These are phyloP conservation scores for Vitis riparia DNA, from an alignment of 164 flowering plant genomes.

Conservation along the genomic window DNA sequence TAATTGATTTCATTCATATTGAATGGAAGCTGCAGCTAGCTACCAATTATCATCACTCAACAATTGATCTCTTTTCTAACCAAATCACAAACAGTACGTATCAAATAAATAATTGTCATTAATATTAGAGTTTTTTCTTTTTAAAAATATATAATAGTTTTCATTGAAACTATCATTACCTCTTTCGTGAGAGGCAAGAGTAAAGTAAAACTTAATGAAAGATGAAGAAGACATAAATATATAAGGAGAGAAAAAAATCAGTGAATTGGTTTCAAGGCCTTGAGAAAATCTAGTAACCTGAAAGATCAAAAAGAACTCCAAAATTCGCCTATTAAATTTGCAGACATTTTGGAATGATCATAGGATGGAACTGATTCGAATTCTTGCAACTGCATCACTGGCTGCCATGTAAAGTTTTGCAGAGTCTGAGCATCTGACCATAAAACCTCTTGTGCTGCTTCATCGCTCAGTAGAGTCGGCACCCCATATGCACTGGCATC, in stretches of 20 bases:
- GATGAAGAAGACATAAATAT: not conserved
- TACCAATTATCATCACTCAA: too few species aligned
- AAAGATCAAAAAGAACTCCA: constrained; percentile 43
- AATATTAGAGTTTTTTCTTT: too few species aligned
- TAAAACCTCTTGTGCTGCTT: constrained; percentile 14
- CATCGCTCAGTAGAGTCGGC: constrained; percentile 18
- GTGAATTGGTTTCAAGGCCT: constrained; percentile 14
- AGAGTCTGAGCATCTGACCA: constrained; percentile 29
- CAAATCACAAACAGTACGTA: too few species aligned
- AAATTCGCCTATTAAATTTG: constrained; percentile 19
- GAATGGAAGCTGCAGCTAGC: too few species aligned
- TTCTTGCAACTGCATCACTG: constrained; percentile 28
- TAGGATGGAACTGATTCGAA: constrained; percentile 16
- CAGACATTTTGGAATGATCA: constrained; percentile 19
- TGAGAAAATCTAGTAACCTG: constrained; percentile 25
- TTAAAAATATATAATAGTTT: too few species aligned
- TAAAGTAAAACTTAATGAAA: too few species aligned
- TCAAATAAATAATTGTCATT: too few species aligned
- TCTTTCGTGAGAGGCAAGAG: too few species aligned
- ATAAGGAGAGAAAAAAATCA: not conserved
- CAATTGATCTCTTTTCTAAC: too few species aligned
- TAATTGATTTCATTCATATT: too few species aligned
- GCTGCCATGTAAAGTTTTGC: constrained; percentile 25
- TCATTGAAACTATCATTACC: too few species aligned
- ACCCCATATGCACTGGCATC: constrained; percentile 14